A percentile compares a stretch with the other conserved stretches of the same genome.
These are phyloP conservation scores for Dunaliella primolecta DNA, from an alignment of 139 green algal species.

Conservation along the genomic window DNA sequence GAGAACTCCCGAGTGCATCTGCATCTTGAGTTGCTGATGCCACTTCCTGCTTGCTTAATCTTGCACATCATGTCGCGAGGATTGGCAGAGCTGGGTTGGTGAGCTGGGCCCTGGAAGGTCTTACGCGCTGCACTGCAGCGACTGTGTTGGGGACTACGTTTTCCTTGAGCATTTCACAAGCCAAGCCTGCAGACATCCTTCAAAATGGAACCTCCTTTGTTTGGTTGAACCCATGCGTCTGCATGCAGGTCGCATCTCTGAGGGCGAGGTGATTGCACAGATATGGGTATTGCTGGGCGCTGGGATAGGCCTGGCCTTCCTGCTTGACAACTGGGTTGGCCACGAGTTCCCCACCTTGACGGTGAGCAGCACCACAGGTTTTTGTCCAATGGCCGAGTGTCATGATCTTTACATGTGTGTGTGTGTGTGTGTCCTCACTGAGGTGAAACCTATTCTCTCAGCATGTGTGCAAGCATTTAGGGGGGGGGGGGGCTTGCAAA, in stretches of 20 bases:
- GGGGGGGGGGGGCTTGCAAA: too few relatives aligned
- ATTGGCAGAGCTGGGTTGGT: neutral
- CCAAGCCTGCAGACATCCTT: neutral
- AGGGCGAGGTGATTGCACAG: slow-evolving; percentile 83
- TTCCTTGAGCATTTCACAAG: neutral
- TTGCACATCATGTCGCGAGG: neutral
- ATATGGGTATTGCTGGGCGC: slow-evolving; percentile 82
- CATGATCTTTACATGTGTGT: too few relatives aligned
- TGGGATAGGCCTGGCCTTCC: slow-evolving; percentile 77
- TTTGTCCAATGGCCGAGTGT: too few relatives aligned
- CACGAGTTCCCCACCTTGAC: slow-evolving; percentile 50
- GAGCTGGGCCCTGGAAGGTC: too few relatives aligned
- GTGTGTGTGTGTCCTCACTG: too few relatives aligned
- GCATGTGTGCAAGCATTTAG: too few relatives aligned
- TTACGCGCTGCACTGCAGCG: too few relatives aligned
- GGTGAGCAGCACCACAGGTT: neutral
- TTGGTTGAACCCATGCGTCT: neutral
- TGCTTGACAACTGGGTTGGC: slow-evolving; percentile 78
- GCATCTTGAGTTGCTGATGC: too few relatives aligned
- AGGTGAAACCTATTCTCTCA: too few relatives aligned
- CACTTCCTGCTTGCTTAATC: neutral
- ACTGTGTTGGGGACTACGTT: too few relatives aligned
- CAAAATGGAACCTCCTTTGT: too few relatives aligned
- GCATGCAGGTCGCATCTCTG: slow-evolving; percentile 72
- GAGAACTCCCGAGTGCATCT: too few relatives aligned